Evolutionary conservation across 2,329 filamentous ascomycete species (phyloP).

Genomic region (Neurospora crassa): DNA sequence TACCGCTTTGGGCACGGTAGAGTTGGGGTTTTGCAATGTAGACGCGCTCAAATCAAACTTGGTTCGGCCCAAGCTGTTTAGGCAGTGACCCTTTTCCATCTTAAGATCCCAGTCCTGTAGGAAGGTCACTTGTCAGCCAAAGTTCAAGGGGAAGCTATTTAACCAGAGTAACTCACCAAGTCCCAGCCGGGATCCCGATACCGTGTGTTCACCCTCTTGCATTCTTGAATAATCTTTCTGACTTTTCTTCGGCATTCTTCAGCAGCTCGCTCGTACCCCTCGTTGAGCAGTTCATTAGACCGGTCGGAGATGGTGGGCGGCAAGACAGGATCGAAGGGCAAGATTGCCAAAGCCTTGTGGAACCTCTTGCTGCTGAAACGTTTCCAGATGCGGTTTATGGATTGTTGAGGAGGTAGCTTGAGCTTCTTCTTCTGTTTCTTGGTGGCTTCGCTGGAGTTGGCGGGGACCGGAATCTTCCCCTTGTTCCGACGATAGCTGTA

Average conservation of each 20-base stretch:
- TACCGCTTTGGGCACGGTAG: conserved; percentile 58
- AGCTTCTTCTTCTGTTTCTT: conserved; percentile 47
- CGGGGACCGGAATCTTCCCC: conserved; percentile 10
- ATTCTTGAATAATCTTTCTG: conserved; percentile 53
- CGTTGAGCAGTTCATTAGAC: conserved; percentile 50
- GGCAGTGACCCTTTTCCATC: conserved; percentile 47
- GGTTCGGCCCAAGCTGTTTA: conserved; percentile 41
- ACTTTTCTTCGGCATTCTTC: conserved; percentile 55
- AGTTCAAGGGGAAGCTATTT: background rate
- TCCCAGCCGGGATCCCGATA: conserved; percentile 61
- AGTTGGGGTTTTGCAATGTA: conserved; percentile 35
- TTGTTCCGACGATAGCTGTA: conserved; percentile 20
- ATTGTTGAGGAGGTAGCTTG: conserved; percentile 51
- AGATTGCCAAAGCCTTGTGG: conserved; percentile 53
- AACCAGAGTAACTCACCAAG: conserved; percentile 35
- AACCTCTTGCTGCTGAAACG: conserved; percentile 51
- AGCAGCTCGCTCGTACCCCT: conserved; percentile 53
- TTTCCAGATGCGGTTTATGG: conserved; percentile 59
- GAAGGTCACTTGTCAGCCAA: conserved; percentile 5
- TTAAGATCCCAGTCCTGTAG: conserved; percentile 57
- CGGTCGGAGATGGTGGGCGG: conserved; percentile 39
- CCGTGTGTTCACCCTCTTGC: conserved; percentile 66
- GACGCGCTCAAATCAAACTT: conserved; percentile 42
- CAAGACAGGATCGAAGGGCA: conserved; percentile 53
- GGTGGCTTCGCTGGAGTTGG: conserved; percentile 22